Evolutionary conservation across 2,329 filamentous ascomycete genomes (phyloP).

Genomic region (Herpotrichia juniperi): DNA sequence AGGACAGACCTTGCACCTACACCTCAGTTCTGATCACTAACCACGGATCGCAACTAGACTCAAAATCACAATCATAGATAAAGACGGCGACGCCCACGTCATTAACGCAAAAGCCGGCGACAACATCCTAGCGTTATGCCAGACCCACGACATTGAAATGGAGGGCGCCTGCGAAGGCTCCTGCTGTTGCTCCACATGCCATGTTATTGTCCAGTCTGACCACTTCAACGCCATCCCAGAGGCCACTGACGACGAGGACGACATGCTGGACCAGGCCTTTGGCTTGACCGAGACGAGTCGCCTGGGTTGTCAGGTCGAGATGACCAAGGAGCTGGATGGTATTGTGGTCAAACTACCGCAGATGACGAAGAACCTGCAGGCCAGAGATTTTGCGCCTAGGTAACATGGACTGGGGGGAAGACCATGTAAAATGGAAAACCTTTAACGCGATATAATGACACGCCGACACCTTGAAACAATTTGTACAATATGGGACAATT

Average conservation of each 20-base stretch:
- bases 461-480: background rate
- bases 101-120: conserved; percentile 84
- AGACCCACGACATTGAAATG: conserved; percentile 96
- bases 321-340: conserved; percentile 89
- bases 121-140: conserved; percentile 93
- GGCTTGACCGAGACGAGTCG: conserved; percentile 85
- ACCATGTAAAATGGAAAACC: background rate
- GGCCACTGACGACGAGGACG: conserved; percentile 55
- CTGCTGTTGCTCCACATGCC: conserved; percentile 91
- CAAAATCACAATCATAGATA: conserved; percentile 91
- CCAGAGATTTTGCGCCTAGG: conserved; percentile 76
- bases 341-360: conserved; percentile 82
- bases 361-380: conserved; percentile 96
- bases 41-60: conserved; percentile 63
- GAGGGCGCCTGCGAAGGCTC: conserved; percentile 96
- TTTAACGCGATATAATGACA: background rate
- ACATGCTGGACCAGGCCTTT: conserved; percentile 79
- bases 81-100: conserved; percentile 77
- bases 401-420: conserved; percentile 7
- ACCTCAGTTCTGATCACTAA: background rate
- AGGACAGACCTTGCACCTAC: conserved; percentile 44
- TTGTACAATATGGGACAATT: conserved; percentile 21
- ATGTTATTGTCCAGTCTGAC: conserved; percentile 80
- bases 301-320: conserved; percentile 87
- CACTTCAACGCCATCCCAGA: conserved; percentile 75